Evolutionary conservation across 1,139 yeast genomes (phyloP).

Genomic region (Lodderomyces beijingensis): DNA sequence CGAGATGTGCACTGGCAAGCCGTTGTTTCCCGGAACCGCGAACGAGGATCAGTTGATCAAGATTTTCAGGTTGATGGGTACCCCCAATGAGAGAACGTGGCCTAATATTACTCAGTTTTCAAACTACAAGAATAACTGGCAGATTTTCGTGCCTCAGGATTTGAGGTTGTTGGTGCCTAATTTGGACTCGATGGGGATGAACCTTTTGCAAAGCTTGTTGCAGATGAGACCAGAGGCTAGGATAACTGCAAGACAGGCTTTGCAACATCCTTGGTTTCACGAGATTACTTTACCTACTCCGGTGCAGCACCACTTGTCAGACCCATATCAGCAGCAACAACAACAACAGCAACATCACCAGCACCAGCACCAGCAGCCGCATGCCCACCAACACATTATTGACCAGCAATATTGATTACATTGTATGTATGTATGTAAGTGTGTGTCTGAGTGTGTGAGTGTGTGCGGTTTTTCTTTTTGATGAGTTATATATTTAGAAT

Average conservation of each 20-base stretch:
- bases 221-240: slow-evolving; percentile 93
- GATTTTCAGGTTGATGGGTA: slow-evolving; percentile 91
- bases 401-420: slow-evolving; percentile 12
- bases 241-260: slow-evolving; percentile 85
- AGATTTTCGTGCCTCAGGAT: slow-evolving; percentile 78
- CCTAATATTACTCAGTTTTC: slow-evolving; percentile 87
- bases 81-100: slow-evolving; percentile 95
- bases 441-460: not conserved
- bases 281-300: slow-evolving; percentile 55
- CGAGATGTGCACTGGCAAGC: slow-evolving; percentile 98
- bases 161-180: slow-evolving; percentile 70
- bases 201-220: slow-evolving; percentile 68
- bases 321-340: slow-evolving; percentile 36
- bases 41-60: slow-evolving; percentile 90
- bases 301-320: slow-evolving; percentile 27
- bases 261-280: slow-evolving; percentile 94
- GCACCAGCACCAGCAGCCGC: slow-evolving; percentile 12
- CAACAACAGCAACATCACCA: slow-evolving; percentile 21
- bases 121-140: slow-evolving; percentile 78
- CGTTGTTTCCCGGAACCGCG: slow-evolving; percentile 92
- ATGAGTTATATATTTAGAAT: too few species aligned
- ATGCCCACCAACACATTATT: slow-evolving; percentile 13
- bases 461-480: too few species aligned
- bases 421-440: not conserved
- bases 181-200: slow-evolving; percentile 77